Evolutionary conservation across 495 filamentous ascomycete genomes (phyloP), one percentile per base, ranked within the genome.

Genomic region (Talaromyces ruber): DNA sequence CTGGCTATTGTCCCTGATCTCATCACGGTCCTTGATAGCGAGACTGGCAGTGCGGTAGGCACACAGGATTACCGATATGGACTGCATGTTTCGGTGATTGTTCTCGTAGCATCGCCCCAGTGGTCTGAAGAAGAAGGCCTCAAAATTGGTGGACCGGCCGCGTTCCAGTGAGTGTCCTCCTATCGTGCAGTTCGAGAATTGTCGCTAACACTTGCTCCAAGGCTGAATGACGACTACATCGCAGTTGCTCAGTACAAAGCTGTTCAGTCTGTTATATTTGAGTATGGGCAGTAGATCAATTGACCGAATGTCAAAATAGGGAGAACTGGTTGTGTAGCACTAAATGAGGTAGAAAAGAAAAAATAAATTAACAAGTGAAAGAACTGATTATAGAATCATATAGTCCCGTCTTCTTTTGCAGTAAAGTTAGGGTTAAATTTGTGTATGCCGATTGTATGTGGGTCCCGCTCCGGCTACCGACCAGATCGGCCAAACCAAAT

Each of bases 61-160:
- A 81, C 82, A 6, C 79, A 82, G 1, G 85, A 88, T 65, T 88
- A 84, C 67, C 69, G 80, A n/a, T 87, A 85, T 62, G 85, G 85
- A 0, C 66, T 85, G 50, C 71, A 80, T 50, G 84, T 87, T 8
- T 72, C 77, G 11, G 81, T 86, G 0, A 67, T 86, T n/a, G 82
- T 77, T 2, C 80, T 88, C 56, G 75, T 80, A 2, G 80, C 79
- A 1, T 85, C 82, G 25, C 78, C 81, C 32, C 71, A 76, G 53
- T 86, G 84, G 53, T 29, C 24, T 1, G 53, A 56, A 2, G 6
- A 28, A 6, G 25, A 21, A 16, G 53, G 53, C 4, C 12, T 56
- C 0, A 14, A 29, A 6, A 32, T 56, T 28, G 53, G 53, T 6
- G 53, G 53, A 16, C 53, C 53, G n/a, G 47, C 47, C 7, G 21